Conservation (phyloP, 1,284 basidiomycete species). For the Trametes versicolor region DNA sequence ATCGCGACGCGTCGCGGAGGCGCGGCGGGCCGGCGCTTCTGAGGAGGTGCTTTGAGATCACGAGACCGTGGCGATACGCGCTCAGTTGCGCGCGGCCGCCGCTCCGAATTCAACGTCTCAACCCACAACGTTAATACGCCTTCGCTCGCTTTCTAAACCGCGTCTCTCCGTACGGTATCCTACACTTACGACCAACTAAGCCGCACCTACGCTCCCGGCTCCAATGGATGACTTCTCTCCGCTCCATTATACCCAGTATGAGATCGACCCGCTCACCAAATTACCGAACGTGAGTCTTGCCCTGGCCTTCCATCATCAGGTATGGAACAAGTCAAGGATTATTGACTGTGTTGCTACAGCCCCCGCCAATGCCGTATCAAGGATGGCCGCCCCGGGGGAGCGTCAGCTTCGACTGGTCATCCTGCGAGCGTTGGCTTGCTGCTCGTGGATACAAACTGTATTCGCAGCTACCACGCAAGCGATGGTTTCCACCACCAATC, state of each 20-base stretch:
- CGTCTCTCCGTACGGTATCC: too few relatives aligned
- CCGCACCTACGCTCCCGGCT: neutral
- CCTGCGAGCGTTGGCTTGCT: neutral
- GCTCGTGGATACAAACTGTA: conserved; percentile 3
- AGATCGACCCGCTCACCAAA: neutral
- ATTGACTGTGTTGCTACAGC: neutral
- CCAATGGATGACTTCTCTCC: neutral
- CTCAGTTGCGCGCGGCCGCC: too few relatives aligned
- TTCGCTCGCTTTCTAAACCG: too few relatives aligned
- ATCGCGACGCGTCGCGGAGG: too few relatives aligned
- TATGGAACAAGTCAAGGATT: neutral
- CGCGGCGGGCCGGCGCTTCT: too few relatives aligned
- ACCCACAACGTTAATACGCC: too few relatives aligned
- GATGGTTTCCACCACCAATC: neutral
- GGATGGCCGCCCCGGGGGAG: neutral
- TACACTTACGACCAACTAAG: neutral
- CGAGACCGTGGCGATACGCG: neutral
- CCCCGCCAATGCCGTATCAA: neutral
- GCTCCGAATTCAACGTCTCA: too few relatives aligned
- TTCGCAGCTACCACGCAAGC: neutral
- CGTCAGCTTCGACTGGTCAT: neutral
- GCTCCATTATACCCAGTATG: neutral
- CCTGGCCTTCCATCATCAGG: neutral
- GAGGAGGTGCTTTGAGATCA: neutral
- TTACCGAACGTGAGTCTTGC: neutral